Conservation (phyloP, 1,139 yeast genomes). For the Protomyces gravidus region DNA sequence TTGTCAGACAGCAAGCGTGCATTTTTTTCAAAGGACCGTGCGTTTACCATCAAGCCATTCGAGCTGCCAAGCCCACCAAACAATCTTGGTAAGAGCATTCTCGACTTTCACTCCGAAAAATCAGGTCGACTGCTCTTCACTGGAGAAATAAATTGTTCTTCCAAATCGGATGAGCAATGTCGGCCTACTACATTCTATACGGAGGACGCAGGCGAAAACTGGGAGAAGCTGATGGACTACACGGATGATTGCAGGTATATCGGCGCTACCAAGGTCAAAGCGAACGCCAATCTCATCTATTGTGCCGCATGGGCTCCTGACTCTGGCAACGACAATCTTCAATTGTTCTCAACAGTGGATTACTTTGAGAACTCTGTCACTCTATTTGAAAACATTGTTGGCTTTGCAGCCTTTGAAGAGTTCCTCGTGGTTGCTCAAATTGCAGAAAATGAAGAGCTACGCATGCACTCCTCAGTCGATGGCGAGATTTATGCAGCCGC, state of each 20-base stretch:
- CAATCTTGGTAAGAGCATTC: slow-evolving; percentile 42
- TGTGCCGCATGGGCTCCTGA: slow-evolving; percentile 50
- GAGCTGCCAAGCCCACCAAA: slow-evolving; percentile 52
- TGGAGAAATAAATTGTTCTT: slow-evolving; percentile 58
- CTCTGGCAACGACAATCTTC: slow-evolving; percentile 33
- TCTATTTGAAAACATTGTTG: slow-evolving; percentile 54
- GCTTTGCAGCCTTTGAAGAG: slow-evolving; percentile 61
- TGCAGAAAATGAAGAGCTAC: slow-evolving; percentile 42
- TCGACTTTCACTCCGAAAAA: slow-evolving; percentile 58
- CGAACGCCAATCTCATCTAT: slow-evolving; percentile 53
- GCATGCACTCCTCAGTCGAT: slow-evolving; percentile 72
- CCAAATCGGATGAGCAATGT: slow-evolving; percentile 48
- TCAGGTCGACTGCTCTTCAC: slow-evolving; percentile 63
- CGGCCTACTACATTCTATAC: slow-evolving; percentile 52
- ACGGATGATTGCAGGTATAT: slow-evolving; percentile 60
- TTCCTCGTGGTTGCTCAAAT: slow-evolving; percentile 66
- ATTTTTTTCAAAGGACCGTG: slow-evolving; percentile 65
- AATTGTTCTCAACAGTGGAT: slow-evolving; percentile 53
- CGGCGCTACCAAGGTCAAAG: slow-evolving; percentile 46
- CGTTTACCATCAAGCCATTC: slow-evolving; percentile 43
- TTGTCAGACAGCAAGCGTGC: slow-evolving; percentile 52
- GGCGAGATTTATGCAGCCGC: slow-evolving; percentile 79
- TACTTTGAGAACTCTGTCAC: slow-evolving; percentile 47
- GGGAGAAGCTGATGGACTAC: slow-evolving; percentile 51
- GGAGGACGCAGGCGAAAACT: slow-evolving; percentile 65